Conservation (phyloP, 768 basidiomycete genomes). For the Antrodiella citrinella region DNA sequence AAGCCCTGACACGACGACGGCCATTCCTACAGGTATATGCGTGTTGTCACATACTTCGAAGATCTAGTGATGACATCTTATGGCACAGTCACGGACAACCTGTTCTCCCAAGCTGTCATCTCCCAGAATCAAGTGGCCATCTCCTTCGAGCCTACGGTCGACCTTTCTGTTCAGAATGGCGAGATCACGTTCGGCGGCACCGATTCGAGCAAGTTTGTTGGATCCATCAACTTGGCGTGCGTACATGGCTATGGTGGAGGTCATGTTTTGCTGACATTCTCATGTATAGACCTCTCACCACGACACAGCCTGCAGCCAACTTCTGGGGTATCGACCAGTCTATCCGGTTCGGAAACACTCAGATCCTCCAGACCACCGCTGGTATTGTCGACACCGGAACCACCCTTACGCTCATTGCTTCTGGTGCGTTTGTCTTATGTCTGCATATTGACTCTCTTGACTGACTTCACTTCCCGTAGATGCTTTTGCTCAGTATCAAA, state of each 20-base stretch:
- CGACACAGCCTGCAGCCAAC: constrained; percentile 20
- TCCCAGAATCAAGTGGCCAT: constrained; percentile 35
- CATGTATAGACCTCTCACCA: constrained; percentile 21
- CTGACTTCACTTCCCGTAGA: constrained; percentile 8
- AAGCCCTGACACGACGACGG: constrained; percentile 5
- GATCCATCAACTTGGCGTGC: constrained; percentile 20
- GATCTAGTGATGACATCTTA: not conserved
- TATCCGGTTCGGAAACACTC: constrained; percentile 21
- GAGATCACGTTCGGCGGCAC: constrained; percentile 3
- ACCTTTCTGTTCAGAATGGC: not conserved
- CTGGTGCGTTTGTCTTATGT: constrained; percentile 12
- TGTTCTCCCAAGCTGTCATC: constrained; percentile 35
- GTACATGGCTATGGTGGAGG: not conserved
- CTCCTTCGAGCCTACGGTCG: constrained; percentile 38
- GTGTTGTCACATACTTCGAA: too few relatives aligned
- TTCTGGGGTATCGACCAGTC: constrained; percentile 29
- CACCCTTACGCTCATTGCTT: constrained; percentile 24
- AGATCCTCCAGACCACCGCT: constrained; percentile 19
- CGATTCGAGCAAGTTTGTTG: constrained; percentile 8
- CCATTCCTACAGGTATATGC: constrained; percentile 11
- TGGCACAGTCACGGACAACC: constrained; percentile 36
- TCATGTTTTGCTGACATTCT: not conserved
- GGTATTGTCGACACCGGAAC: constrained; percentile 34
- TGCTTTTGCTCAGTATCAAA: constrained; percentile 18
- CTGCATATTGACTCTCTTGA: not conserved